These are phyloP conservation scores for Malus hybrid DNA, from an alignment of 331 rosid species.

Conservation along the genomic window DNA sequence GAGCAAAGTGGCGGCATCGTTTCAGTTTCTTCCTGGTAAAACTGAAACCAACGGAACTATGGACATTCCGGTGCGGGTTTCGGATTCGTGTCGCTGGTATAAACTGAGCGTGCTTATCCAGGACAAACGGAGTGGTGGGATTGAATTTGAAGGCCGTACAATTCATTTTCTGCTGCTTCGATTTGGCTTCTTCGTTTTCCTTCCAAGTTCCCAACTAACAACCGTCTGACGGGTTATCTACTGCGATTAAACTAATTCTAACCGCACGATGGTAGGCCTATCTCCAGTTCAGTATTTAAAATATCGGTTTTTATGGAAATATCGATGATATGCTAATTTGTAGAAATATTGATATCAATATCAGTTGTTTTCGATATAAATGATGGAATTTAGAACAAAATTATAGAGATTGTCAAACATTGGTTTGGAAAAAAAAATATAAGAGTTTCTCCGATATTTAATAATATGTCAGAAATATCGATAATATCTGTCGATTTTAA, in stretches of 20 bases:
- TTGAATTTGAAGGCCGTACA: conserved; percentile 15
- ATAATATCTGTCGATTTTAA: not conserved
- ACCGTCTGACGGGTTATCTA: not conserved
- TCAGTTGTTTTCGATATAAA: too few relatives aligned
- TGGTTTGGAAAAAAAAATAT: too few relatives aligned
- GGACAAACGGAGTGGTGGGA: not conserved
- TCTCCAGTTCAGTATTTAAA: too few relatives aligned
- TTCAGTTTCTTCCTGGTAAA: not conserved
- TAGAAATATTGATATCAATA: too few relatives aligned
- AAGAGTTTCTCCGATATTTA: too few relatives aligned
- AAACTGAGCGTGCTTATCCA: not conserved
- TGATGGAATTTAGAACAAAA: too few relatives aligned
- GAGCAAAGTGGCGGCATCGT: conserved; percentile 15
- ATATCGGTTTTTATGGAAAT: too few relatives aligned
- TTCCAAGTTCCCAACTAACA: not conserved
- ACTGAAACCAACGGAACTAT: not conserved
- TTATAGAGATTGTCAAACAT: too few relatives aligned
- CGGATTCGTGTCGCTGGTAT: not conserved
- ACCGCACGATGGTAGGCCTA: not conserved
- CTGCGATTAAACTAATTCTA: not conserved
- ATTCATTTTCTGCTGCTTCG: not conserved
- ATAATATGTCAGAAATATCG: too few relatives aligned
- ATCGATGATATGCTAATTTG: too few relatives aligned
- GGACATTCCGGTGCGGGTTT: not conserved
- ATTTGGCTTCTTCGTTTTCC: not conserved